Percentiles rank a stretch among this genome's conserved stretches.
phyloP scores from a whole-genome alignment of 257 asterid species.

The Scutellaria galericulata region DNA sequence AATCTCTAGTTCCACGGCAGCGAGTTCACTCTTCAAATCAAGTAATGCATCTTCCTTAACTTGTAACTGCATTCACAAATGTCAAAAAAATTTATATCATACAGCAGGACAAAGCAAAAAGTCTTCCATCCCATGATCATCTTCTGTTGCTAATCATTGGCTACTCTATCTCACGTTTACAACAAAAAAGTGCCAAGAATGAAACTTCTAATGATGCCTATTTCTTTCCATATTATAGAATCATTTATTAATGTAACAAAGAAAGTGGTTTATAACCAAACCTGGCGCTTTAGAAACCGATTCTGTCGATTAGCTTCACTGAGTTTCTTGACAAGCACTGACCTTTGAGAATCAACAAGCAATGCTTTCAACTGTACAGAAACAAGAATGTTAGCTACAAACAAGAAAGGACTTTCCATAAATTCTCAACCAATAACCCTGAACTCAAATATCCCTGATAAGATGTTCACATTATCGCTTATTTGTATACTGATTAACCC shows the following conservation, averaged over 20 bases:
- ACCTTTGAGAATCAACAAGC: constrained; percentile 77
- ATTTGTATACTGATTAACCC: neutral
- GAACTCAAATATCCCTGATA: neutral
- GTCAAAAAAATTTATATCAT: constrained; percentile 4
- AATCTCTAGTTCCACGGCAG: constrained; percentile 61
- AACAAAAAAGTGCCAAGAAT: no score
- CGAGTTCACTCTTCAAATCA: constrained; percentile 70
- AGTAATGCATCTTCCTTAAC: constrained; percentile 65
- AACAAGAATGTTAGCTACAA: constrained; percentile 21
- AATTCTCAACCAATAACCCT: neutral
- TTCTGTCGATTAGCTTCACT: constrained; percentile 94
- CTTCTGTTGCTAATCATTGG: no score
- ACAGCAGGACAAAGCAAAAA: no score
- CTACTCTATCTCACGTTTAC: no score
- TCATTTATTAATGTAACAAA: constrained; percentile 12
- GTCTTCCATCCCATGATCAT: no score
- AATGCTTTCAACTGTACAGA: constrained; percentile 65
- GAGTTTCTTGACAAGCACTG: constrained; percentile 70
- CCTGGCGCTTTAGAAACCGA: constrained; percentile 87
- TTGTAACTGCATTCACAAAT: constrained; percentile 60
- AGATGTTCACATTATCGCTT: neutral
- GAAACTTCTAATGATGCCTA: no score
- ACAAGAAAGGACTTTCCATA: neutral
- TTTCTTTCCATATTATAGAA: neutral
- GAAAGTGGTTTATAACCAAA: constrained; percentile 31